Conservation (phyloP, 805 yeast species). For the Wickerhamomyces rabaulensis region DNA sequence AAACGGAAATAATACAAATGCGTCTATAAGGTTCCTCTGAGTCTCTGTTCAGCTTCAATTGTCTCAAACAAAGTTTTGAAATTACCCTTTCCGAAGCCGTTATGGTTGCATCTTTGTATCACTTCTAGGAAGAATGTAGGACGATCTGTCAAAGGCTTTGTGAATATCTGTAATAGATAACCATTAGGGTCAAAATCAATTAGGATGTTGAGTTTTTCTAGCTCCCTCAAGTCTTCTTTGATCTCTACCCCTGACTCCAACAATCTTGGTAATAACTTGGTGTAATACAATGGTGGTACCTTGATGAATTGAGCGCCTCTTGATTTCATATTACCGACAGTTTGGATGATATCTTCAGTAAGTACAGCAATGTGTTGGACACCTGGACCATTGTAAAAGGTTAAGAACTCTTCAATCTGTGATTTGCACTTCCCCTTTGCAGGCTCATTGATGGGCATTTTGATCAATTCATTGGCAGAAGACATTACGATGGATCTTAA, state of each 20-base stretch:
- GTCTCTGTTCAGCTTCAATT: slow-evolving; percentile 69
- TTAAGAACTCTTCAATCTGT: slow-evolving; percentile 79
- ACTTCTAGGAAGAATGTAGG: slow-evolving; percentile 82
- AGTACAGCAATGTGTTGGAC: slow-evolving; percentile 76
- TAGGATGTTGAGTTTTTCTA: slow-evolving; percentile 52
- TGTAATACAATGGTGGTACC: slow-evolving; percentile 57
- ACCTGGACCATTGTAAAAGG: slow-evolving; percentile 75
- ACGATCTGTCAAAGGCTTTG: slow-evolving; percentile 68
- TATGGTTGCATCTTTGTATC: slow-evolving; percentile 72
- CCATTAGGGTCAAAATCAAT: slow-evolving; percentile 76
- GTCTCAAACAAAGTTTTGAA: slow-evolving; percentile 78
- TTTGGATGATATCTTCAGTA: slow-evolving; percentile 53
- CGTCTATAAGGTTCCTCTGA: slow-evolving; percentile 54
- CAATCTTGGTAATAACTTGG: slow-evolving; percentile 41
- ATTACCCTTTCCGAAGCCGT: slow-evolving; percentile 88
- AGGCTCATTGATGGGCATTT: slow-evolving; percentile 86
- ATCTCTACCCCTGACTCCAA: slow-evolving; percentile 37
- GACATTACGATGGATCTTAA: slow-evolving; percentile 76
- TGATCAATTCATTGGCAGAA: slow-evolving; percentile 54
- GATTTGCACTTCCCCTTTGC: slow-evolving; percentile 60
- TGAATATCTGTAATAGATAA: slow-evolving; percentile 76
- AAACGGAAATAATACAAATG: neutral
- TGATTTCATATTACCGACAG: slow-evolving; percentile 47
- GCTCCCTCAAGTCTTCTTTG: slow-evolving; percentile 44
- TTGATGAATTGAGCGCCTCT: slow-evolving; percentile 68